Evolutionary conservation across 2,329 filamentous ascomycete species (phyloP).

Genomic region (Penicillium sp.): DNA sequence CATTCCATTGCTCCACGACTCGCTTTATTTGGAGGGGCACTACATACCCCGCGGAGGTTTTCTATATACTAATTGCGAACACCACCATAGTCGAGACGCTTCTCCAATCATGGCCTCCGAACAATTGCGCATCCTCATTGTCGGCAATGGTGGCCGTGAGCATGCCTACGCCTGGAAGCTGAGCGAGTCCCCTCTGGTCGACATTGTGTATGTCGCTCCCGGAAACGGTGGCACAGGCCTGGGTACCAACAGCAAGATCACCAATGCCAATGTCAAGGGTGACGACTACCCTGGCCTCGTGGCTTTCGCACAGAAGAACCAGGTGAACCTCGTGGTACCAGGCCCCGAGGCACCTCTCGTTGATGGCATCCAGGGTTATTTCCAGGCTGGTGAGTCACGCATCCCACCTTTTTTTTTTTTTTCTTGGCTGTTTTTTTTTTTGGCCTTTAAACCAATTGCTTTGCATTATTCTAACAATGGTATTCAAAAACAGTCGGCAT

Average conservation of each 20-base stretch:
- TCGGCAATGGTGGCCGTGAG: constrained; percentile 92
- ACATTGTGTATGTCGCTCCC: constrained; percentile 65
- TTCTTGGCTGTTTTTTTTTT: neutral
- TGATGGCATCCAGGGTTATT: constrained; percentile 81
- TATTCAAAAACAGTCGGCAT: constrained; percentile 57
- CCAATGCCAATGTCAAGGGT: constrained; percentile 70
- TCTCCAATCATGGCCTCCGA: constrained; percentile 41
- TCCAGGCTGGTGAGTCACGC: constrained; percentile 56
- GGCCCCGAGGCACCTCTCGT: constrained; percentile 94
- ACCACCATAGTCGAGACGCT: constrained; percentile 23
- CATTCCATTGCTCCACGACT: neutral
- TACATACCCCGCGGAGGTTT: constrained; percentile 24
- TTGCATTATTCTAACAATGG: constrained; percentile 9
- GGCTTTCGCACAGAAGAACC: constrained; percentile 67
- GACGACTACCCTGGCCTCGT: constrained; percentile 78
- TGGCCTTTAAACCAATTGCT: neutral
- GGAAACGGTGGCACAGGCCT: constrained; percentile 85
- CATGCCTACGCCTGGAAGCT: constrained; percentile 95
- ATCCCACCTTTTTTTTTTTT: neutral
- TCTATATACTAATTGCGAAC: constrained; percentile 16
- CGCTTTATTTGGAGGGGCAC: constrained; percentile 9
- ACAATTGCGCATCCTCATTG: constrained; percentile 70
- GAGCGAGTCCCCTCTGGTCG: constrained; percentile 73
- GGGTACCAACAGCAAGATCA: constrained; percentile 57
- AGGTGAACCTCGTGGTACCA: constrained; percentile 79